These are phyloP conservation scores for Sphaceloma murrayae DNA, from an alignment of 2,329 filamentous ascomycete genomes.

Conservation along the genomic window DNA sequence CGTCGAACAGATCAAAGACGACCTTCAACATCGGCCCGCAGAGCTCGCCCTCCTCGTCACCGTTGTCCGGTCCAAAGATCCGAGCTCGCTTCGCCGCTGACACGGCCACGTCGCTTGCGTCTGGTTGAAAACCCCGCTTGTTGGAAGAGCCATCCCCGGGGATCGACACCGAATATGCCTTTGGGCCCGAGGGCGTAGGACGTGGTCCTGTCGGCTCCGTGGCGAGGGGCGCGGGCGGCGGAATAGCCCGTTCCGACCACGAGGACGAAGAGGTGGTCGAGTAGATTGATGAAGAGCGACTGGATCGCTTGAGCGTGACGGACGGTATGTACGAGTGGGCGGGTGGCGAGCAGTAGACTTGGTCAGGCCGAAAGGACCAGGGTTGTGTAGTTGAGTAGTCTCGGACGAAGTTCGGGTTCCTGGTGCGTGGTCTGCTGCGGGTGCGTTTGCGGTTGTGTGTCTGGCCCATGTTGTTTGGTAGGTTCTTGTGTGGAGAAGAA, in stretches of 20 bases:
- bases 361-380: no score
- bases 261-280: not conserved
- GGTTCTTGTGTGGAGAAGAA: not conserved
- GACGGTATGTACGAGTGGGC: no score
- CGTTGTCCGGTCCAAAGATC: slow-evolving; percentile 33
- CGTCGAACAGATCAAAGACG: slow-evolving; percentile 37
- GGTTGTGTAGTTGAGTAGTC: not conserved
- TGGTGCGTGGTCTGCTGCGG: slow-evolving; percentile 31
- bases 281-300: not conserved
- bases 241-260: not conserved
- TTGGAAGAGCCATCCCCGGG: no score
- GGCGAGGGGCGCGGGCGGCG: no score
- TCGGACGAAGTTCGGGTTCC: not conserved
- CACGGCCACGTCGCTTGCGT: not conserved
- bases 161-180: no score
- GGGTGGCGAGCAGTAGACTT: no score
- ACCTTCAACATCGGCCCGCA: slow-evolving; percentile 38
- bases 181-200: not conserved
- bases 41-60: slow-evolving; percentile 33
- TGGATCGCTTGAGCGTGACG: no score
- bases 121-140: no score
- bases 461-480: slow-evolving; percentile 30
- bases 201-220: not conserved
- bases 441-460: slow-evolving; percentile 38
- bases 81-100: slow-evolving; percentile 28